Evolutionary conservation across 2,329 filamentous ascomycete genomes (phyloP), one percentile per base, ranked within the genome.

Genomic region (Penicillium brasilianum): DNA sequence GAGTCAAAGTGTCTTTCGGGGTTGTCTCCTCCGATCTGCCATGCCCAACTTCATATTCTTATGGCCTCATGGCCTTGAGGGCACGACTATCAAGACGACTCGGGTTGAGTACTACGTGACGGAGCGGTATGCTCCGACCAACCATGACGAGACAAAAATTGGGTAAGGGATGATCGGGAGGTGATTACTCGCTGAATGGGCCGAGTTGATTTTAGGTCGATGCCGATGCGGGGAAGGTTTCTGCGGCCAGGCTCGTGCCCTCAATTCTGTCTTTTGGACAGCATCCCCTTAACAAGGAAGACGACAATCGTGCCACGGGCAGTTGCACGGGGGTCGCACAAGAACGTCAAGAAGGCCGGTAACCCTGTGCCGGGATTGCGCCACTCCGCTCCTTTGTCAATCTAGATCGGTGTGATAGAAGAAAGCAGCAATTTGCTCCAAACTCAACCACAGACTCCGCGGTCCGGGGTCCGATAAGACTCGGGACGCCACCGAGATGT

Each of bases 61-160:
- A 50, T 32, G 18, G 18, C 25, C 48, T 50, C 48, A 25, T 14
- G n/a, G n/a, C n/a, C 9, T 32, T 34, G 9, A 50, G 48, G 18
- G 16, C 32, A 32, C 18, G 48, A 14, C 30, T 20, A 34, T 37
- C 32, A 51, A 14, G 2, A 25, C 14, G n/a, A 51, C 9, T 53
- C 34, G 32, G 22, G 18, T 22, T 39, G 3, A n/a, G 32, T 41
- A n/a, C 18, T 41, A 53, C 18, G 18, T 28, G 32, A 34, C 65
- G 63, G 66, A 67, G 56, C 37, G 51, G 25, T 59, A 59, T 63
- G 51, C 59, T 67, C 65, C 66, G 63, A 16, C 48, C 63, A 54
- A 67, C 32, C 18, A 53, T 53, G 34, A 53, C 50, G 50, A 41
- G 22, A 25, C 25, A 25, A 28, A 58, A 57, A 16, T 46, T 41